Evolutionary conservation across 768 basidiomycete genomes (phyloP).

Genomic region (Pleurotus giganteus): DNA sequence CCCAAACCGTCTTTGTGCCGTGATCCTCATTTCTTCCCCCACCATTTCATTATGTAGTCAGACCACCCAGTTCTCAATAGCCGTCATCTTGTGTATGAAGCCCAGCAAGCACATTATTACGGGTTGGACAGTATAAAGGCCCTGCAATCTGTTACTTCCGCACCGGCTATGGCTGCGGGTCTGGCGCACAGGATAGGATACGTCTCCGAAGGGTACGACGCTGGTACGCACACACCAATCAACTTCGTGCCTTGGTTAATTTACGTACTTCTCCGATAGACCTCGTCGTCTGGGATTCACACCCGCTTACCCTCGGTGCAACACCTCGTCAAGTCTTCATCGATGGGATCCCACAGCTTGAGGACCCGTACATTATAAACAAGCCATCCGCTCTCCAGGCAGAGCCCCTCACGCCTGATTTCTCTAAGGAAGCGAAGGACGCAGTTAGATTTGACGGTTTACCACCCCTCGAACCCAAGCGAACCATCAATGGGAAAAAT

Average conservation of each 20-base stretch:
- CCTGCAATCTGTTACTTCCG: slow-evolving; percentile 60
- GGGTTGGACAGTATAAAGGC: slow-evolving; percentile 59
- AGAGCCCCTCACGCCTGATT: slow-evolving; percentile 54
- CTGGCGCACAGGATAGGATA: slow-evolving; percentile 68
- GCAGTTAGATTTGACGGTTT: slow-evolving; percentile 64
- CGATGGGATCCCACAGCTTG: slow-evolving; percentile 73
- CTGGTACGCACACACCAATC: slow-evolving; percentile 31
- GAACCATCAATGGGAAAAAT: slow-evolving; percentile 15
- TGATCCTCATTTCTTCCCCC: background rate
- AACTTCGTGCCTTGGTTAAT: background rate
- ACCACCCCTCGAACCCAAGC: slow-evolving; percentile 54
- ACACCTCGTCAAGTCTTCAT: slow-evolving; percentile 82
- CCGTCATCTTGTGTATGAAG: slow-evolving; percentile 68
- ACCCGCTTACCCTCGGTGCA: slow-evolving; percentile 76
- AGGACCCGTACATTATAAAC: slow-evolving; percentile 26
- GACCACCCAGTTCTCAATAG: slow-evolving; percentile 61
- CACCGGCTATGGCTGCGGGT: slow-evolving; percentile 63
- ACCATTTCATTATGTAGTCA: slow-evolving; percentile 27
- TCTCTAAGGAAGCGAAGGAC: slow-evolving; percentile 55
- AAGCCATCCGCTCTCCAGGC: slow-evolving; percentile 53
- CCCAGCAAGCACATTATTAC: slow-evolving; percentile 66
- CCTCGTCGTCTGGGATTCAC: slow-evolving; percentile 66
- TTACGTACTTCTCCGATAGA: slow-evolving; percentile 26
- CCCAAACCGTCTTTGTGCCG: background rate
- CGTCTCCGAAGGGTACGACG: slow-evolving; percentile 67